These are phyloP conservation scores for Calonectria ilicicola DNA, from an alignment of 2,329 filamentous ascomycete genomes.

Conservation along the genomic window DNA sequence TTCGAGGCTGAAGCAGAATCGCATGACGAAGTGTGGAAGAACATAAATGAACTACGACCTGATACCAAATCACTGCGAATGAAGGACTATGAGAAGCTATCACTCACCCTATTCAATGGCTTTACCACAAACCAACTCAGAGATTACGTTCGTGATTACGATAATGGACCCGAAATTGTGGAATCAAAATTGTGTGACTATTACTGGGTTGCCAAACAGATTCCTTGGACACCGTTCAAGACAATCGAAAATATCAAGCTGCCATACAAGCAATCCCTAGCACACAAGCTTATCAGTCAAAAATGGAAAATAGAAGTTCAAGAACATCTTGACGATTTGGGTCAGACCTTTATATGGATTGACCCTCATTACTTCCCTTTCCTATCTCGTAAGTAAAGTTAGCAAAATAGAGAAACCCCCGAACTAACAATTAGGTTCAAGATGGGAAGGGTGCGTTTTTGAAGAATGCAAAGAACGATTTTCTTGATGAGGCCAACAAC, in stretches of 20 bases:
- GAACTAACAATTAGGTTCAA: constrained; percentile 18
- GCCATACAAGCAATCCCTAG: constrained; percentile 55
- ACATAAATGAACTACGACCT: constrained; percentile 64
- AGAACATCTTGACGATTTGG: constrained; percentile 57
- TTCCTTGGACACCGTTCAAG: constrained; percentile 56
- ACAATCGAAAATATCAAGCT: constrained; percentile 25
- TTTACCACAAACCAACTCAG: constrained; percentile 61
- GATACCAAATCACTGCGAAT: constrained; percentile 52
- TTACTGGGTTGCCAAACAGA: constrained; percentile 56
- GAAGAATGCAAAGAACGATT: constrained; percentile 43
- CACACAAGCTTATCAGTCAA: constrained; percentile 57
- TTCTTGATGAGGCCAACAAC: constrained; percentile 46
- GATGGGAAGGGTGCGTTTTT: constrained; percentile 38
- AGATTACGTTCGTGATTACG: constrained; percentile 52
- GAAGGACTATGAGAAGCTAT: constrained; percentile 56
- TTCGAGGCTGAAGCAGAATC: not conserved
- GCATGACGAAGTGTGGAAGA: constrained; percentile 53
- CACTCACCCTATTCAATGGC: constrained; percentile 52
- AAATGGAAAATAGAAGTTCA: constrained; percentile 64
- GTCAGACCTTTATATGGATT: constrained; percentile 55
- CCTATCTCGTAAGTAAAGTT: constrained; percentile 55
- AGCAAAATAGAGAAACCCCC: not conserved
- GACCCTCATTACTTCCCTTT: constrained; percentile 56
- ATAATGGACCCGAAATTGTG: not conserved
- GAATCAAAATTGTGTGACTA: constrained; percentile 36